phyloP scores from a whole-genome alignment of 1,284 basidiomycete species.

The Gomphus bonarii region DNA sequence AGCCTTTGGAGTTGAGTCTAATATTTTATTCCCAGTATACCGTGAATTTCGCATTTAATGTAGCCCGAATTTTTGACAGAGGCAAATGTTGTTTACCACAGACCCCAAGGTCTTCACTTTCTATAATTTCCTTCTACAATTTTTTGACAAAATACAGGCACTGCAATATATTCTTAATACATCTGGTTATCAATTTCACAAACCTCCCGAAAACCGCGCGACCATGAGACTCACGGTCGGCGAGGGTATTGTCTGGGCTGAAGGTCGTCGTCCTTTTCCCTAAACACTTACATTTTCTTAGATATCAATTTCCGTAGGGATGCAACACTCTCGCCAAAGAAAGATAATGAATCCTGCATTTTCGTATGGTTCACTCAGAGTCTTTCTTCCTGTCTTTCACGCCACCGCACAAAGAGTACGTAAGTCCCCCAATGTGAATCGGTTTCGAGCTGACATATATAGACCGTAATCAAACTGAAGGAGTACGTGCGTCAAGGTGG shows the following conservation, averaged over 20 bases:
- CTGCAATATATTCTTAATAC: constrained; percentile 31
- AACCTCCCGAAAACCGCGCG: constrained; percentile 24
- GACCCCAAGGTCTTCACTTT: constrained; percentile 23
- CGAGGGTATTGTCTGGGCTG: constrained; percentile 29
- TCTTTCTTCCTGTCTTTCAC: constrained; percentile 39
- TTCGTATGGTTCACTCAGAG: constrained; percentile 33
- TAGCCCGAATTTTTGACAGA: constrained; percentile 17
- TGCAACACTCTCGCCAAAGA: constrained; percentile 20
- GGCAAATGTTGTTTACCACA: constrained; percentile 32
- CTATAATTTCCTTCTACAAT: not conserved
- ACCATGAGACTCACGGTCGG: constrained; percentile 23
- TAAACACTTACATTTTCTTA: not conserved
- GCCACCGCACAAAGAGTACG: constrained; percentile 34
- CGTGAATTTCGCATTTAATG: not conserved
- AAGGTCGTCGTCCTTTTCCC: constrained; percentile 23
- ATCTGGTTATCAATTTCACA: constrained; percentile 30
- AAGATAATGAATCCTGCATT: constrained; percentile 36
- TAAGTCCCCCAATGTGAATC: constrained; percentile 21
- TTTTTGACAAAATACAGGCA: constrained; percentile 17
- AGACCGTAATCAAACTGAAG: constrained; percentile 39
- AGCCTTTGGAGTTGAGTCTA: not conserved
- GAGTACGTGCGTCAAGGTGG: constrained; percentile 24
- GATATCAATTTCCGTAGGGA: not conserved
- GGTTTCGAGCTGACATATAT: constrained; percentile 13
- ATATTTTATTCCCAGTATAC: not conserved